A percentile compares a stretch with the other conserved stretches of the same genome.
Evolutionary conservation across 306 rosid species (phyloP).

Genomic region (Morella rubra): DNA sequence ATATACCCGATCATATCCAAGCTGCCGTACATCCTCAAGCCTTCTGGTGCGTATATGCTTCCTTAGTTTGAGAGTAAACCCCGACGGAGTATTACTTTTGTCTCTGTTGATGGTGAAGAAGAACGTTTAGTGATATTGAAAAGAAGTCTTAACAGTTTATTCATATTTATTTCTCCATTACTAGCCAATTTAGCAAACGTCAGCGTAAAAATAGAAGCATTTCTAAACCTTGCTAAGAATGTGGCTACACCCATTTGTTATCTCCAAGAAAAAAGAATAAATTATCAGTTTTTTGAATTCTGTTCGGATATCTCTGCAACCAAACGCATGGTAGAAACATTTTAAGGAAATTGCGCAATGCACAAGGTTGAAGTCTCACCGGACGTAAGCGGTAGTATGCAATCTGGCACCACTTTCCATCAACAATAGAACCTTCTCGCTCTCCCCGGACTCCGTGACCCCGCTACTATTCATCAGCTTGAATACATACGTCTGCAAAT

Average conservation of each 20-base stretch:
- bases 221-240: neutral
- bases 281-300: neutral
- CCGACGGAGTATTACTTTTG: conserved; percentile 95
- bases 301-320: neutral
- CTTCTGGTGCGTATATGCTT: conserved; percentile 90
- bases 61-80: conserved; percentile 92
- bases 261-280: neutral
- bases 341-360: neutral
- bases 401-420: conserved; percentile 94
- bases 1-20: conserved; percentile 92
- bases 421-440: conserved; percentile 83
- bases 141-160: neutral
- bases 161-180: neutral
- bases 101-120: conserved; percentile 40
- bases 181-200: neutral
- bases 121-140: neutral
- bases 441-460: conserved; percentile 89
- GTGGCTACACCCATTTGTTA: neutral
- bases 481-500: conserved; percentile 76
- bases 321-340: neutral
- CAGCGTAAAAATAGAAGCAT: neutral
- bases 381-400: conserved; percentile 81
- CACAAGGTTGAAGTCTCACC: conserved; percentile 40
- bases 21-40: conserved; percentile 98
- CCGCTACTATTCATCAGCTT: conserved; percentile 97